Percentiles rank a stretch among this genome's conserved stretches.
phyloP scores from a whole-genome alignment of 1,284 basidiomycete species.

The Ustilago bromivora region DNA sequence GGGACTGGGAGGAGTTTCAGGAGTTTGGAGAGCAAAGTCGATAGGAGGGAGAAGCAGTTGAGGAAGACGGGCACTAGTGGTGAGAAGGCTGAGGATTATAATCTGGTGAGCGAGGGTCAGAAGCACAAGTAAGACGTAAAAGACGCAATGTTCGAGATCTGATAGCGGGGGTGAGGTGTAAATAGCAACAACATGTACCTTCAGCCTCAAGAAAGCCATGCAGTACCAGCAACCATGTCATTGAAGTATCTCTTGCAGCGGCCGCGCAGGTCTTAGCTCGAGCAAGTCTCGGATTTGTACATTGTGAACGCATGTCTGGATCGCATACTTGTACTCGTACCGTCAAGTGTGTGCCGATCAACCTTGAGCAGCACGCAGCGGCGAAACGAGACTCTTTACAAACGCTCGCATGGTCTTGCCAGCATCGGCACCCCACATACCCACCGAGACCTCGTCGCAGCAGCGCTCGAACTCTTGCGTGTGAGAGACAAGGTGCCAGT shows the following conservation, averaged over 20 bases:
- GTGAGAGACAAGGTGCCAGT: conserved; percentile 58
- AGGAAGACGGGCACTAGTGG: conserved; percentile 36
- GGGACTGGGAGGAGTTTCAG: conserved; percentile 26
- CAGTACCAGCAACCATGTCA: background rate
- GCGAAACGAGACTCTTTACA: conserved; percentile 43
- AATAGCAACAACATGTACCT: background rate
- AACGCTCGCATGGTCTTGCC: conserved; percentile 54
- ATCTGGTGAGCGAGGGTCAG: conserved; percentile 49
- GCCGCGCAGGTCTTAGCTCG: no score
- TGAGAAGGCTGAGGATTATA: conserved; percentile 49
- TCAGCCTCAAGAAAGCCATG: background rate
- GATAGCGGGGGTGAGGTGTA: no score
- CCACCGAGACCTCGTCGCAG: conserved; percentile 63
- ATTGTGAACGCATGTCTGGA: background rate
- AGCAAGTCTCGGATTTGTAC: background rate
- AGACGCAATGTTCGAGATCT: background rate
- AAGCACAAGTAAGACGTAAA: conserved; percentile 16
- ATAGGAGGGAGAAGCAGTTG: conserved; percentile 31
- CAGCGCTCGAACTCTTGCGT: conserved; percentile 64
- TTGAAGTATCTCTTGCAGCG: background rate
- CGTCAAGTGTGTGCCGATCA: background rate
- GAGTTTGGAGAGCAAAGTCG: conserved; percentile 19
- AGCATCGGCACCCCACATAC: conserved; percentile 59
- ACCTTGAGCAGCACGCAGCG: conserved; percentile 19
- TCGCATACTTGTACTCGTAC: background rate